Evolutionary conservation across 352 stramenopile genomes (phyloP).

Genomic region (Stephanocyclus meneghinianus): DNA sequence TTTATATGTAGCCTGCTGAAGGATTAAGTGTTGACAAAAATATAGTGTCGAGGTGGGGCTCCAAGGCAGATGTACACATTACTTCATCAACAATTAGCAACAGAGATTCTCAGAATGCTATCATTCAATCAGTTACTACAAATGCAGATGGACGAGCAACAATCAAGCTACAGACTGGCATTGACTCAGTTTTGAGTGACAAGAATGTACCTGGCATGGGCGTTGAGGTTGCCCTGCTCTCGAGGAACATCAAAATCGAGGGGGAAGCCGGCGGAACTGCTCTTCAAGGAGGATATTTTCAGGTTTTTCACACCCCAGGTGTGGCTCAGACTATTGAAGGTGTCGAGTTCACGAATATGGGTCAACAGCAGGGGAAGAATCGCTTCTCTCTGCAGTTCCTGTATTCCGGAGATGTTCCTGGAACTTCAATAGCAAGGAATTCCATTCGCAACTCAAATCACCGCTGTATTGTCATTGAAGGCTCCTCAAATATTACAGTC

Average conservation of each 20-base stretch:
- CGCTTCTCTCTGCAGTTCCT: slow-evolving; percentile 51
- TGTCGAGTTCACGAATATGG: slow-evolving; percentile 68
- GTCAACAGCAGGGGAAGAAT: slow-evolving; percentile 49
- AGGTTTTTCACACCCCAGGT: slow-evolving; percentile 56
- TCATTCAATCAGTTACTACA: slow-evolving; percentile 22
- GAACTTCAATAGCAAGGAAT: slow-evolving; percentile 57
- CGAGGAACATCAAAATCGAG: slow-evolving; percentile 61
- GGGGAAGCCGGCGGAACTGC: slow-evolving; percentile 14
- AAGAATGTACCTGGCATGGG: slow-evolving; percentile 44
- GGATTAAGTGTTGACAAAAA: slow-evolving; percentile 25
- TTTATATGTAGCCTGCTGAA: slow-evolving; percentile 34
- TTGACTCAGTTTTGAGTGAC: slow-evolving; percentile 42
- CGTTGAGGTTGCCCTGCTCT: slow-evolving; percentile 56
- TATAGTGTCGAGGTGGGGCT: slow-evolving; percentile 34
- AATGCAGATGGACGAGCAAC: slow-evolving; percentile 25
- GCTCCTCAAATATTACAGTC: slow-evolving; percentile 48
- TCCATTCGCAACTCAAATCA: slow-evolving; percentile 47
- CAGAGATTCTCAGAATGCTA: slow-evolving; percentile 39
- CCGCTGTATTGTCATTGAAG: slow-evolving; percentile 56
- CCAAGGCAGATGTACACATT: slow-evolving; percentile 52
- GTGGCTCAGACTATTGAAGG: slow-evolving; percentile 55
- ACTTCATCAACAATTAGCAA: slow-evolving; percentile 52
- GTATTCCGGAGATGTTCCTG: slow-evolving; percentile 43
- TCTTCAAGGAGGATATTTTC: slow-evolving; percentile 50
- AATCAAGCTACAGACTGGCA: slow-evolving; percentile 36